These are phyloP conservation scores for Fomitopsis schrenkii DNA, from an alignment of 1,284 basidiomycete genomes.

Conservation along the genomic window DNA sequence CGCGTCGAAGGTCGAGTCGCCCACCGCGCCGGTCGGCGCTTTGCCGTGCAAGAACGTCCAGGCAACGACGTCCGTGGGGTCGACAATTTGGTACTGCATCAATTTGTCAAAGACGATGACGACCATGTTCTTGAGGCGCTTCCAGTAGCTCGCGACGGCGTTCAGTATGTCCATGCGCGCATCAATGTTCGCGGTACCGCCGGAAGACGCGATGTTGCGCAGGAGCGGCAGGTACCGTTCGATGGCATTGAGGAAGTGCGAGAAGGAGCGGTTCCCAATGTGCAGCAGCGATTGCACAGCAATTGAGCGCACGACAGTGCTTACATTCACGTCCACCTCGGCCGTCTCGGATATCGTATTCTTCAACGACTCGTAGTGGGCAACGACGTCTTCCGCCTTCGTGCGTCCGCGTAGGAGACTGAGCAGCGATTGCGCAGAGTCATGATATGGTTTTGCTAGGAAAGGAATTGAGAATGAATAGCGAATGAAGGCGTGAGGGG, in stretches of 20 bases:
- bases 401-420: constrained; percentile 75
- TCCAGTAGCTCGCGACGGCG: constrained; percentile 78
- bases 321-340: constrained; percentile 56
- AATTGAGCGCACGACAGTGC: constrained; percentile 70
- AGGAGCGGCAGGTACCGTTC: constrained; percentile 93
- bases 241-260: constrained; percentile 96
- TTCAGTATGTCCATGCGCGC: constrained; percentile 71
- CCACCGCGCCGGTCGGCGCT: constrained; percentile 22
- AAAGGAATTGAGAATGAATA: neutral
- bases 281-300: constrained; percentile 87
- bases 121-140: constrained; percentile 77
- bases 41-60: constrained; percentile 73
- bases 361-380: constrained; percentile 70
- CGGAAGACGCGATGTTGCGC: constrained; percentile 59
- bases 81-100: constrained; percentile 97
- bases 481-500: neutral
- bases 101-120: constrained; percentile 95
- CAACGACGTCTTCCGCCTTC: constrained; percentile 77
- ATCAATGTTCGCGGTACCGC: constrained; percentile 42
- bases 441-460: constrained; percentile 73
- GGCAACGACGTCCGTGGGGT: constrained; percentile 86
- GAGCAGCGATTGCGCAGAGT: constrained; percentile 78
- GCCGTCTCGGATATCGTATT: constrained; percentile 52
- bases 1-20: constrained; percentile 44
- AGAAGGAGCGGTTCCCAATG: constrained; percentile 94